phyloP scores from a whole-genome alignment of 441 rosid species.

The Adansonia madagascariensis region DNA sequence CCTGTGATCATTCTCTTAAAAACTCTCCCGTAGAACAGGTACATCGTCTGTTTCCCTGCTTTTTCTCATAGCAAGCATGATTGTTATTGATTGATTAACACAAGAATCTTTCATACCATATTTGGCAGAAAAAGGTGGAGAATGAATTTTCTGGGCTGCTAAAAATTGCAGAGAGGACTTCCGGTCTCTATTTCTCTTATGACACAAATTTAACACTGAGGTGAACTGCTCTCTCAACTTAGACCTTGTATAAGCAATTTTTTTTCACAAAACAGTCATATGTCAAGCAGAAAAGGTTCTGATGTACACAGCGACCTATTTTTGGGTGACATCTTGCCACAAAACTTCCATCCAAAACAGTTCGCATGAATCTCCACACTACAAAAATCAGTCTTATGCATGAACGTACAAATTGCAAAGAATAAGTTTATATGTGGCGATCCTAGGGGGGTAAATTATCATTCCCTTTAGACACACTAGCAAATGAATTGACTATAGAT shows the following conservation, averaged over 20 bases:
- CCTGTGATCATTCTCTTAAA: conserved; percentile 31
- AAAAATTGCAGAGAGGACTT: conserved; percentile 38
- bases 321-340: neutral
- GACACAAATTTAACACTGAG: conserved; percentile 88
- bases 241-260: neutral
- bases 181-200: conserved; percentile 91
- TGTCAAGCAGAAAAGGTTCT: neutral
- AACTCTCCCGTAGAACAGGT: conserved; percentile 28
- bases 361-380: neutral
- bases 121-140: conserved; percentile 62
- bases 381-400: neutral
- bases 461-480: conserved; percentile 8
- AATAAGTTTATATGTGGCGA: neutral
- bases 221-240: conserved; percentile 39
- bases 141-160: conserved; percentile 60
- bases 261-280: neutral
- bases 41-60: neutral
- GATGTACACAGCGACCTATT: neutral
- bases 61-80: neutral
- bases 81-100: conserved; percentile 7
- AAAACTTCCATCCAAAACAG: neutral
- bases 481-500: conserved; percentile 1
- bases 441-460: neutral
- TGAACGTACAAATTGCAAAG: neutral
- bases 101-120: neutral